Conservation (phyloP, 225 moss, liverwort and hornwort genomes). For the Thuidium tamariscinum region DNA sequence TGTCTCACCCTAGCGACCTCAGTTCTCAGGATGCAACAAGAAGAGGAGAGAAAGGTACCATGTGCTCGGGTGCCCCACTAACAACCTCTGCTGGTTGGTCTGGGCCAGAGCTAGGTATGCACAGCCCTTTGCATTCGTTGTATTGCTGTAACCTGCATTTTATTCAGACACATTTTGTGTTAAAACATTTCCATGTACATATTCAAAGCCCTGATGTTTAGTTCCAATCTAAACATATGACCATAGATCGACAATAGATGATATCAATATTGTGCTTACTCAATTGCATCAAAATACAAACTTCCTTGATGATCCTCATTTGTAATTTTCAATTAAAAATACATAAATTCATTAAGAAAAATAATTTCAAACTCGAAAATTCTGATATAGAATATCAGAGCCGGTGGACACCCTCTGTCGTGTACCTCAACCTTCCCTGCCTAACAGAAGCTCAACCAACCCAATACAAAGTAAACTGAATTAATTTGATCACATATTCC, state of each 20-base stretch:
- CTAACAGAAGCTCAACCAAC: neutral
- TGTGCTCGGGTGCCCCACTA: conserved; percentile 56
- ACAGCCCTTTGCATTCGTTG: conserved; percentile 54
- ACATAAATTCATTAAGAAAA: neutral
- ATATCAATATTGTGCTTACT: neutral
- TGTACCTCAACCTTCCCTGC: neutral
- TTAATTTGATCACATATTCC: neutral
- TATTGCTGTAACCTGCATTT: conserved; percentile 67
- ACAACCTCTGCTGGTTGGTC: conserved; percentile 80
- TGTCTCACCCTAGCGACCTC: neutral
- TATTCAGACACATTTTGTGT: neutral
- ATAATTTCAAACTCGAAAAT: neutral
- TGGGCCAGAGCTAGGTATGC: conserved; percentile 52
- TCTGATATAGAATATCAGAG: neutral
- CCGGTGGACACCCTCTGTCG: neutral
- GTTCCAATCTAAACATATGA: neutral
- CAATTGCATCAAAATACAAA: neutral
- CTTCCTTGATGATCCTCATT: neutral
- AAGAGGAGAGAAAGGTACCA: conserved; percentile 31
- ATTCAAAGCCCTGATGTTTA: neutral
- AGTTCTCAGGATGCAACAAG: neutral
- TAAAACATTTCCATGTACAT: neutral
- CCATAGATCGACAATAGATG: neutral
- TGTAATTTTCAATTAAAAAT: neutral
- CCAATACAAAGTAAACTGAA: neutral